Base-by-base conservation (phyloP, 176 grass and related monocot species). In the Carex parvula region DNA sequence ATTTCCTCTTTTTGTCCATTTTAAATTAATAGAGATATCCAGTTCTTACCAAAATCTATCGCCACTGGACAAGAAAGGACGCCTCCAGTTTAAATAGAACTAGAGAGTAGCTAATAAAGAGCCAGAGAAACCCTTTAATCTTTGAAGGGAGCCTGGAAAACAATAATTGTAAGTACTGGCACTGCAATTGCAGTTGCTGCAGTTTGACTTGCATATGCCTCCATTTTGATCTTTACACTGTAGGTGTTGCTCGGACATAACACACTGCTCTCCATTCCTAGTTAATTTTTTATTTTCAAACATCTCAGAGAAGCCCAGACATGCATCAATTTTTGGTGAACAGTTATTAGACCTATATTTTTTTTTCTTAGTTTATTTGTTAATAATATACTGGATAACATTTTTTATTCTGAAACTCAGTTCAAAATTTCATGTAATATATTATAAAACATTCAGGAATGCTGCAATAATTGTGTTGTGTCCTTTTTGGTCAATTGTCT, bases 121-220 rank as follows among this genome's bases (percentile, higher is more conserved):
- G 42, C 42, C 70, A 74, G 42, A 52, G 42, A 13, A 8, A 48
- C 3, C 11, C 42, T 74, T 50, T 74, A 74, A 48, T 52, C 42
- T 44, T 20, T 48, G 42, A 50, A 21, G n/a, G 11, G 54, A 63
- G 35, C 35, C 61, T 60, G 42, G n/a, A 82, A 82, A 64, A 64
- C 59, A 82, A 82, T 82, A 64, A 82, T 64, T 82, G 39, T 8
- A 75, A 75, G 59, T 65, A 64, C 62, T 82, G 58, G 59, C 50
- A 64, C 62, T 82, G 58, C 62, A 44, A 1, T 61, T 80, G 58
- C 77, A 80, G 48, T 82, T 66, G 60, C 59, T 53, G 79, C 60
- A 82, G 79, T 66, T 80, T 59, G 77, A 59, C 52, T 61, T 59
- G 57, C 17, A 57, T 80, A 7, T 60, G 24, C 50, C 30, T 12